Percentiles rank a stretch among this genome's conserved stretches.
These are phyloP conservation scores for Solanum bulbocastanum DNA, from an alignment of 257 asterid genomes.

Conservation along the genomic window DNA sequence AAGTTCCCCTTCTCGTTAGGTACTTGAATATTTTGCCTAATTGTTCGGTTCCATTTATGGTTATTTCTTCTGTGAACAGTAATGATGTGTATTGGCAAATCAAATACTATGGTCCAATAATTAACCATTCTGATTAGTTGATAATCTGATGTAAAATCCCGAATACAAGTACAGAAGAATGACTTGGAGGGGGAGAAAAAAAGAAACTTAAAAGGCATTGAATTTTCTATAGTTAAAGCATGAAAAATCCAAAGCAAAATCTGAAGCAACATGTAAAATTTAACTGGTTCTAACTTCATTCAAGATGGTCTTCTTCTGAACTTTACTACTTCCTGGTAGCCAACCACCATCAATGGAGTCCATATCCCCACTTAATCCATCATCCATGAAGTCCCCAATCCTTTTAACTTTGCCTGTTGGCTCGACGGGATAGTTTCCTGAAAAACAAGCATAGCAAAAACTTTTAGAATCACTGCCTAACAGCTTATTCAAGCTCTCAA, in stretches of 20 bases:
- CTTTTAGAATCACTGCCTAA: constrained; percentile 35
- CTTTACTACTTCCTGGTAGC: constrained; percentile 14
- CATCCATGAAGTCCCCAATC: constrained; percentile 76
- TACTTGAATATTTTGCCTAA: neutral
- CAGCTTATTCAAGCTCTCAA: constrained; percentile 38
- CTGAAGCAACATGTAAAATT: neutral
- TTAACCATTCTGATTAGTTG: neutral
- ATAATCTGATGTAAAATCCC: neutral
- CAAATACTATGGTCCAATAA: neutral
- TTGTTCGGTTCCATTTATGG: neutral
- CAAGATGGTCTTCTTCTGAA: neutral
- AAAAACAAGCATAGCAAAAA: constrained; percentile 74
- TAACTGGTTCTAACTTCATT: neutral
- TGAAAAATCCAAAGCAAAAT: neutral
- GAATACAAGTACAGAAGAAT: neutral
- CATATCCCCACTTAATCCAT: constrained; percentile 66
- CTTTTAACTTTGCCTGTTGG: constrained; percentile 76
- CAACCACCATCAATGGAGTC: constrained; percentile 59
- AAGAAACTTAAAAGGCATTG: neutral
- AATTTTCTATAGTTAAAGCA: neutral
- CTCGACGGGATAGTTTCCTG: constrained; percentile 68
- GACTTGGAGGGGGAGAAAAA: neutral
- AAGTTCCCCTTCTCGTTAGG: neutral
- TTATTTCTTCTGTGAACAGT: neutral
- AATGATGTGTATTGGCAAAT: neutral